Conservation (phyloP, 192 early-diverging fungal species). For the Glomus cerebriforme region DNA sequence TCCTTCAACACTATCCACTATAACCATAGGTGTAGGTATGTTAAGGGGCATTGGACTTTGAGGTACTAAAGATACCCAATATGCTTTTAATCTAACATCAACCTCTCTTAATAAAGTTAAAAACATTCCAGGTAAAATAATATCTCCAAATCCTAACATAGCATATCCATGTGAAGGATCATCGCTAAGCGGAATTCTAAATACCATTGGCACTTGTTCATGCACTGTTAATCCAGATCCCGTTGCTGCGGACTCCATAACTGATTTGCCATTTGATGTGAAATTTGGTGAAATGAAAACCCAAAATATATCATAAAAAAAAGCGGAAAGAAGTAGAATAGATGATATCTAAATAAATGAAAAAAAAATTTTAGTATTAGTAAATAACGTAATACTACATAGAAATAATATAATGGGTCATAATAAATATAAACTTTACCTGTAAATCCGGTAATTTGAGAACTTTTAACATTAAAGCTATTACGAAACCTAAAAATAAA, state of each 20-base stretch:
- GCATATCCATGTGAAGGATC: constrained; percentile 35
- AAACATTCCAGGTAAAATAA: constrained; percentile 42
- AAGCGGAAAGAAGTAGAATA: constrained; percentile 38
- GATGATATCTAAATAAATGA: constrained; percentile 38
- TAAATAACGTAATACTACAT: not conserved
- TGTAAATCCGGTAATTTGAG: constrained; percentile 35
- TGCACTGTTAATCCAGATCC: constrained; percentile 45
- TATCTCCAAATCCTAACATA: constrained; percentile 47
- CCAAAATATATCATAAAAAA: constrained; percentile 47
- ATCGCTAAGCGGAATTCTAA: constrained; percentile 37
- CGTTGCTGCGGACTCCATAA: constrained; percentile 48
- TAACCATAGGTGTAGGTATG: not conserved
- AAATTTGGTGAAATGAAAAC: constrained; percentile 47
- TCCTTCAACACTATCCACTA: not conserved
- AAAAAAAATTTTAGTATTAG: not conserved
- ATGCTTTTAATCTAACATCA: constrained; percentile 39
- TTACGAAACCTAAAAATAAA: constrained; percentile 36
- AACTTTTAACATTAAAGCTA: constrained; percentile 40
- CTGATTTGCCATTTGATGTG: constrained; percentile 41
- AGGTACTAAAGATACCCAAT: constrained; percentile 1
- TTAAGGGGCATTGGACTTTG: not conserved
- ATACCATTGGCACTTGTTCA: constrained; percentile 45
- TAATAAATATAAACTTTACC: not conserved
- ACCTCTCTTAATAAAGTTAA: constrained; percentile 40
- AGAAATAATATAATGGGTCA: not conserved